These are phyloP conservation scores for Aspergillus ibericus DNA, from an alignment of 2,329 filamentous ascomycete genomes.

Conservation along the genomic window DNA sequence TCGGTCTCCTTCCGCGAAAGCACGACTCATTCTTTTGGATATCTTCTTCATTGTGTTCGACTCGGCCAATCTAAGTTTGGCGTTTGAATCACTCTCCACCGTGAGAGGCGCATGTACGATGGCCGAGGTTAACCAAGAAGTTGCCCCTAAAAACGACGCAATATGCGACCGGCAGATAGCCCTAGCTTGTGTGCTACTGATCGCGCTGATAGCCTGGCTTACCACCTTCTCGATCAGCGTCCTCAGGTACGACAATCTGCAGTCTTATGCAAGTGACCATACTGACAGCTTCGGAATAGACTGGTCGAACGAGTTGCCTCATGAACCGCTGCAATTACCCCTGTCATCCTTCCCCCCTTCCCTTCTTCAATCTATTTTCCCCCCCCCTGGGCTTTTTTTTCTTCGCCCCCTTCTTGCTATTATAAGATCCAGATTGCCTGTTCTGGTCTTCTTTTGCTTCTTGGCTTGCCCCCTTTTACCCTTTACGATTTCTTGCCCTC, in stretches of 20 bases:
- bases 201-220: slow-evolving; percentile 86
- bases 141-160: slow-evolving; percentile 39
- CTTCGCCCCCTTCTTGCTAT: not conserved
- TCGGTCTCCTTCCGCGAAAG: slow-evolving; percentile 79
- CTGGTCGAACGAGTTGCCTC: slow-evolving; percentile 40
- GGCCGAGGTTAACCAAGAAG: slow-evolving; percentile 37
- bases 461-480: not conserved
- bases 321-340: not conserved
- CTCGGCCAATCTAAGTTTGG: slow-evolving; percentile 85
- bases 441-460: not conserved
- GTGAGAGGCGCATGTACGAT: slow-evolving; percentile 60
- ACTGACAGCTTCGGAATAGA: slow-evolving; percentile 20
- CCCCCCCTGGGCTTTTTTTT: not conserved
- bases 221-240: slow-evolving; percentile 86
- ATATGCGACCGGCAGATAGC: slow-evolving; percentile 68
- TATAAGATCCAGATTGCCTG: not conserved
- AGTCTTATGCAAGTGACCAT: slow-evolving; percentile 26
- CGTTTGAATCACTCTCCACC: slow-evolving; percentile 77
- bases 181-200: slow-evolving; percentile 73
- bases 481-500: not conserved
- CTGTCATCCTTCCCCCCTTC: not conserved
- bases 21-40: slow-evolving; percentile 85
- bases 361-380: not conserved
- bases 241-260: slow-evolving; percentile 55
- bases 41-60: slow-evolving; percentile 98